Conservation (phyloP, 2,329 filamentous ascomycete species). For the Aspergillus arachidicola region DNA sequence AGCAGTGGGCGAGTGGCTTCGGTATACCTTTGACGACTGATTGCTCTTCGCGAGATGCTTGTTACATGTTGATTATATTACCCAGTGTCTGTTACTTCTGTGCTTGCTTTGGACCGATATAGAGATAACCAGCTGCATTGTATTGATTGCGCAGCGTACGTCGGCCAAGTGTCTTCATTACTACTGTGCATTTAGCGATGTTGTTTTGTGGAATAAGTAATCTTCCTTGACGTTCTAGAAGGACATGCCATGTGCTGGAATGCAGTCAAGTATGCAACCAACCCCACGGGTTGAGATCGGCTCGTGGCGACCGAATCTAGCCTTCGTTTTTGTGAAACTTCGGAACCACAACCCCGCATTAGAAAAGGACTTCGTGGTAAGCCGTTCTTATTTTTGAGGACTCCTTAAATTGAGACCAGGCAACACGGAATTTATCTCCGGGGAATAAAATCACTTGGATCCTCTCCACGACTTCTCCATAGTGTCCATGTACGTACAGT, state of each 20-base stretch:
- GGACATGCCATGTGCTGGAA: background rate
- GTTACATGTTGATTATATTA: conserved; percentile 25
- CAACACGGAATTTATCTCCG: background rate
- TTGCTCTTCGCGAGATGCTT: background rate
- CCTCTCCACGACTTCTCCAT: background rate
- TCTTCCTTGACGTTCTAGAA: background rate
- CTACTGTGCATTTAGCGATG: background rate
- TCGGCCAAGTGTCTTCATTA: background rate
- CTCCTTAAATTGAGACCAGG: background rate
- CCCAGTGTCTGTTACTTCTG: conserved; percentile 22
- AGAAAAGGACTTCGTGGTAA: background rate
- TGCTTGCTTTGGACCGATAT: conserved; percentile 12
- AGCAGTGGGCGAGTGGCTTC: conserved; percentile 77
- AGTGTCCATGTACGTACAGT: background rate
- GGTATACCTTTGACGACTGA: conserved; percentile 65
- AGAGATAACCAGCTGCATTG: conserved; percentile 3
- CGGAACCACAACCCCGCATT: background rate
- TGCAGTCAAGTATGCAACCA: background rate
- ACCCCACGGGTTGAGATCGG: background rate
- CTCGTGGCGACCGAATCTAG: background rate
- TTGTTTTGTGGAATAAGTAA: background rate
- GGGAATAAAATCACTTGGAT: too few species aligned
- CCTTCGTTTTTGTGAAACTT: background rate
- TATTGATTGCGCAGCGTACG: conserved; percentile 1
- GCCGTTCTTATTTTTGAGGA: background rate